Evolutionary conservation across 2,329 filamentous ascomycete species (phyloP).

Genomic region (Fusarium veterinarium): DNA sequence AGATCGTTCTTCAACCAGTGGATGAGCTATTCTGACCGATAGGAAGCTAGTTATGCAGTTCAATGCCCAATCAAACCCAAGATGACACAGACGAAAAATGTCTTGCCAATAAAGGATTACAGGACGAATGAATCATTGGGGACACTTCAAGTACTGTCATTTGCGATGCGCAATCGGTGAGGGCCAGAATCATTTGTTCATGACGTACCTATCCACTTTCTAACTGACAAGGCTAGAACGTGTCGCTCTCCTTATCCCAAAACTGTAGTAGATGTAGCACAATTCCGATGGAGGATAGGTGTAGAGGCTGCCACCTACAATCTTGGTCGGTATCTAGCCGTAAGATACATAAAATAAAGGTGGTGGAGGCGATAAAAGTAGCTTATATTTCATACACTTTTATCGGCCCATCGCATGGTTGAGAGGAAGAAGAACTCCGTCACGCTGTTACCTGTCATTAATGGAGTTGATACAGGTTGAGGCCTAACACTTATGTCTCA

Average conservation of each 20-base stretch:
- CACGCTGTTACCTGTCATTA: rapidly evolving
- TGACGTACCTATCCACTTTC: too few species aligned
- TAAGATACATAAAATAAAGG: too few species aligned
- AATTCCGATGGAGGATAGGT: rapidly evolving
- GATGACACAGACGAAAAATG: rapidly evolving
- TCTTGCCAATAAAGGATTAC: rapidly evolving
- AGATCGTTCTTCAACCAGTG: too few species aligned
- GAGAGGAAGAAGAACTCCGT: too few species aligned
- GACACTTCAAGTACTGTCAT: not conserved
- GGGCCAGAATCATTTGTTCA: too few species aligned
- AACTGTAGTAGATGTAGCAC: not conserved
- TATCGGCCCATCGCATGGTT: too few species aligned
- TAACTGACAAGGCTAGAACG: rapidly evolving
- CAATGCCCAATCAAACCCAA: not conserved
- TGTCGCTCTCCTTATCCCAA: not conserved
- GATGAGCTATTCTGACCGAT: rapidly evolving
- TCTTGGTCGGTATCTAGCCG: too few species aligned
- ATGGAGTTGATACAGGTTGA: not conserved
- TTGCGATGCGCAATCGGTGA: not conserved
- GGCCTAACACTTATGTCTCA: not conserved
- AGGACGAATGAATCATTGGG: rapidly evolving
- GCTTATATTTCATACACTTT: too few species aligned
- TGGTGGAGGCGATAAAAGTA: not conserved
- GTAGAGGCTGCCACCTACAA: not conserved
- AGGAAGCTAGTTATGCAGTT: rapidly evolving